phyloP scores from a whole-genome alignment of 2,329 filamentous ascomycete genomes.

The Ascocoryne sarcoides region DNA sequence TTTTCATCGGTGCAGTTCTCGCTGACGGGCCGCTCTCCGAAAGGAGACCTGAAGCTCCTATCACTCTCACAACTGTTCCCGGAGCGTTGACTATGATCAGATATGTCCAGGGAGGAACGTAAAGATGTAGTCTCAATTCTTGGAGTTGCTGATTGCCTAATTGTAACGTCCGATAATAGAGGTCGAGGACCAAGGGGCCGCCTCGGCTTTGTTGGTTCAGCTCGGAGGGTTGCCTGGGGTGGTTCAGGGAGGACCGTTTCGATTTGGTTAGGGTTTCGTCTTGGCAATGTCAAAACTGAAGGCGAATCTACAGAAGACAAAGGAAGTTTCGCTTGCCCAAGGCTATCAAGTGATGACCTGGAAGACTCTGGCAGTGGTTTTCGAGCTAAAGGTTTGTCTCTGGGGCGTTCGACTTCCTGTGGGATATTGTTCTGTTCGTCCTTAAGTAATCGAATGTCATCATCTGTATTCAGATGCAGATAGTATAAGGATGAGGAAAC shows the following conservation, averaged over 20 bases:
- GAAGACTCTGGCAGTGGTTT: constrained; percentile 26
- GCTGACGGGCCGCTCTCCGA: background rate
- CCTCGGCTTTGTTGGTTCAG: background rate
- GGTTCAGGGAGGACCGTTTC: background rate
- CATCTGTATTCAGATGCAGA: constrained; percentile 64
- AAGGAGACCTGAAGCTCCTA: background rate
- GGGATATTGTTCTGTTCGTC: constrained; percentile 14
- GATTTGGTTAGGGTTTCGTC: background rate
- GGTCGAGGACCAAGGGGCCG: constrained; percentile 17
- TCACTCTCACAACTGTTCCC: constrained; percentile 5
- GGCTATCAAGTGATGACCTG: constrained; percentile 16
- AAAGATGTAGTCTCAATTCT: constrained; percentile 11
- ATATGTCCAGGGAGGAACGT: background rate
- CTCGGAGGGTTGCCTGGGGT: background rate
- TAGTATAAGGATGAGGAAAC: constrained; percentile 86
- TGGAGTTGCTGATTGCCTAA: constrained; percentile 14
- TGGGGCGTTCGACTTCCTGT: constrained; percentile 6
- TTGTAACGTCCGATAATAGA: constrained; percentile 7
- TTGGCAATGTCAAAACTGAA: background rate
- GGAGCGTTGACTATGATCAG: background rate
- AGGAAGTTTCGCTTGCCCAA: background rate
- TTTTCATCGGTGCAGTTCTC: background rate
- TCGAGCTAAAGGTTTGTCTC: constrained; percentile 21
- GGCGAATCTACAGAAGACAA: background rate
- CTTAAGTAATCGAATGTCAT: constrained; percentile 39